Conservation (phyloP, 2,329 filamentous ascomycete genomes). For the Claviceps sp. region DNA sequence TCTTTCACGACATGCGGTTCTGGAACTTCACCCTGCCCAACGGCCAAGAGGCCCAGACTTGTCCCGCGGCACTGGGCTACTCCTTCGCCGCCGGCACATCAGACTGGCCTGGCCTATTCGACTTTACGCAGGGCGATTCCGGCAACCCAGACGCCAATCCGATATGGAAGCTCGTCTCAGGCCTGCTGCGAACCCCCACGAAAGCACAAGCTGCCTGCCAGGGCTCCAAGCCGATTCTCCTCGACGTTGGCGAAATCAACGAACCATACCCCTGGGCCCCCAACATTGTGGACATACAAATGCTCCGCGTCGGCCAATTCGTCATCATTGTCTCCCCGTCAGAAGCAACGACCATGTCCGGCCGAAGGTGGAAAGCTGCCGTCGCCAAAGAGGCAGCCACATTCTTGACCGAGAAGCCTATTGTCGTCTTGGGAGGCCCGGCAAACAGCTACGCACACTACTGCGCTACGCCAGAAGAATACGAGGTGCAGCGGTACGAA, state of each 20-base stretch:
- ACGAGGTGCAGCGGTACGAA: conserved; percentile 77
- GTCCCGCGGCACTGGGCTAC: conserved; percentile 78
- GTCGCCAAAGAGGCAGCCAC: conserved; percentile 39
- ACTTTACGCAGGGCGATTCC: conserved; percentile 79
- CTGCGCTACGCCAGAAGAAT: conserved; percentile 67
- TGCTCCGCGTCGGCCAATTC: conserved; percentile 71
- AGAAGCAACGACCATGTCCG: conserved; percentile 87
- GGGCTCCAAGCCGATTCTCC: conserved; percentile 65
- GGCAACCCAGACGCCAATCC: conserved; percentile 57
- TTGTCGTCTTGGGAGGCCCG: conserved; percentile 78
- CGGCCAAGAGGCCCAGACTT: conserved; percentile 57
- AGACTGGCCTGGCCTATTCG: conserved; percentile 81
- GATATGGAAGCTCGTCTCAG: conserved; percentile 66
- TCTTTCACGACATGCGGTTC: conserved; percentile 68
- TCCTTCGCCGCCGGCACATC: conserved; percentile 88
- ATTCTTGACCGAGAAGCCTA: conserved; percentile 38
- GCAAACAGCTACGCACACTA: conserved; percentile 88
- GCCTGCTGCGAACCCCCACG: conserved; percentile 56
- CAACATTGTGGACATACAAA: conserved; percentile 82
- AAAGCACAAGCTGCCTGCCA: conserved; percentile 64
- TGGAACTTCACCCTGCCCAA: conserved; percentile 64
- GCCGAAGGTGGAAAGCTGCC: conserved; percentile 70
- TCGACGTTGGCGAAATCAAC: conserved; percentile 75
- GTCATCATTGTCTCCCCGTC: conserved; percentile 75
- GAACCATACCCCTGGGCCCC: conserved; percentile 77